Conservation (phyloP, 2,329 filamentous ascomycete genomes). For the Calonectria honghensis region DNA sequence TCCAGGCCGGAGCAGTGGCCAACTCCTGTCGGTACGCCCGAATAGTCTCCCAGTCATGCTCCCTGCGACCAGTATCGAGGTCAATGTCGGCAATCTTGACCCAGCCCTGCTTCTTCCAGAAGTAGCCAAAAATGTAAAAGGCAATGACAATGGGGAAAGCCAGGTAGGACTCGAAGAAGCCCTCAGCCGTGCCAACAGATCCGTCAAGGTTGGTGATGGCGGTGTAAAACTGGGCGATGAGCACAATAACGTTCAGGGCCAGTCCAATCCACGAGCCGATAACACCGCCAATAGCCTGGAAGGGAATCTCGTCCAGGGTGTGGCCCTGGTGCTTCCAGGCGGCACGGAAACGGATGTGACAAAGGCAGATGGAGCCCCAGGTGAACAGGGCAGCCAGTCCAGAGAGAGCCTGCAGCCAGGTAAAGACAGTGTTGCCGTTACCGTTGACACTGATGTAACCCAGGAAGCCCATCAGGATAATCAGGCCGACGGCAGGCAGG, state of each 20-base stretch:
- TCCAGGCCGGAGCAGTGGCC: constrained; percentile 69
- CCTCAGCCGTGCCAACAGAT: constrained; percentile 55
- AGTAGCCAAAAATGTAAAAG: constrained; percentile 74
- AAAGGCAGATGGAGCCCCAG: constrained; percentile 81
- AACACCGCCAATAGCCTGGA: constrained; percentile 76
- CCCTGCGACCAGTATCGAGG: constrained; percentile 78
- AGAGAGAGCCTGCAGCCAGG: constrained; percentile 80
- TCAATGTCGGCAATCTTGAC: constrained; percentile 77
- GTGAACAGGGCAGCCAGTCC: constrained; percentile 80
- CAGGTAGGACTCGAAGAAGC: constrained; percentile 74
- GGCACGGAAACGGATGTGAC: constrained; percentile 81
- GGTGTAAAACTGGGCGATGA: constrained; percentile 73
- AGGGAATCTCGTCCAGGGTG: constrained; percentile 80
- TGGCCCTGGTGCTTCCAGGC: constrained; percentile 79
- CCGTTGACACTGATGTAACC: constrained; percentile 68
- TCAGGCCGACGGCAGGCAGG: constrained; percentile 67
- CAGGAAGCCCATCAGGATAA: constrained; percentile 70
- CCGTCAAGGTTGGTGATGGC: constrained; percentile 64
- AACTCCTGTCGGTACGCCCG: constrained; percentile 67
- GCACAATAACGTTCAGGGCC: constrained; percentile 72
- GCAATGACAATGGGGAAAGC: constrained; percentile 72
- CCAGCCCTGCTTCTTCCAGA: constrained; percentile 79
- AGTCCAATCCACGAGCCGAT: constrained; percentile 80
- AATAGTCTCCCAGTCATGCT: constrained; percentile 77
- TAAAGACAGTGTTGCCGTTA: constrained; percentile 72